Percentiles rank a stretch among this genome's conserved stretches.
Evolutionary conservation across 169 alveolate genomes (phyloP).

Genomic region (Plasmodium berghei): DNA sequence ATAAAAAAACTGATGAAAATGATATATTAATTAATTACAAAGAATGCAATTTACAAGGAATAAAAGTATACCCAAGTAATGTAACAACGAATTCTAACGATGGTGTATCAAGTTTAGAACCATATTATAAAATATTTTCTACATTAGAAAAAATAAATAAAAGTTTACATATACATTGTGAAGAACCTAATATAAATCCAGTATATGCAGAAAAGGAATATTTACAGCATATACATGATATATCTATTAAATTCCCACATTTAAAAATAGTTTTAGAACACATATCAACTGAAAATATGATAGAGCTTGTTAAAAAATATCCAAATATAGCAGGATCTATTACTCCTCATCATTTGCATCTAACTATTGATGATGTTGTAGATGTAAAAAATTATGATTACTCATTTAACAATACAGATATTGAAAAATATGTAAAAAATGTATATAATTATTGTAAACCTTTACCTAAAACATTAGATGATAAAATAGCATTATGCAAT

Average conservation of each 20-base stretch:
- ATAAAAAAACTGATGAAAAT: conserved; percentile 72
- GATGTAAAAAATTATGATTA: conserved; percentile 58
- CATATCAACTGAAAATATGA: conserved; percentile 76
- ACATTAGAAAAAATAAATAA: conserved; percentile 80
- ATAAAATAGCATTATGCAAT: conserved; percentile 80
- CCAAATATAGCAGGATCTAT: conserved; percentile 79
- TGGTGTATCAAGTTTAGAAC: conserved; percentile 81
- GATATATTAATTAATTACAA: conserved; percentile 78
- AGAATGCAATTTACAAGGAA: conserved; percentile 84
- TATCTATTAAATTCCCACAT: conserved; percentile 79
- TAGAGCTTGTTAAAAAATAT: conserved; percentile 71
- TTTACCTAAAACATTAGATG: conserved; percentile 80
- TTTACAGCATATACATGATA: conserved; percentile 75
- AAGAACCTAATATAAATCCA: conserved; percentile 81
- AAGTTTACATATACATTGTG: conserved; percentile 86
- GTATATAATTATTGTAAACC: conserved; percentile 86
- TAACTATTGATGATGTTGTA: conserved; percentile 70
- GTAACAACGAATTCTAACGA: conserved; percentile 84
- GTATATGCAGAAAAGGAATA: conserved; percentile 80
- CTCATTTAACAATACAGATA: conserved; percentile 73
- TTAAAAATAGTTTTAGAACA: conserved; percentile 86
- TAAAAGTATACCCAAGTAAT: conserved; percentile 84
- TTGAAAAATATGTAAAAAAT: conserved; percentile 78
- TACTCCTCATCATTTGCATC: conserved; percentile 73
- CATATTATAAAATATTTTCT: conserved; percentile 80